Conservation (phyloP, 331 rosid genomes). For the Acacia pycnantha region DNA sequence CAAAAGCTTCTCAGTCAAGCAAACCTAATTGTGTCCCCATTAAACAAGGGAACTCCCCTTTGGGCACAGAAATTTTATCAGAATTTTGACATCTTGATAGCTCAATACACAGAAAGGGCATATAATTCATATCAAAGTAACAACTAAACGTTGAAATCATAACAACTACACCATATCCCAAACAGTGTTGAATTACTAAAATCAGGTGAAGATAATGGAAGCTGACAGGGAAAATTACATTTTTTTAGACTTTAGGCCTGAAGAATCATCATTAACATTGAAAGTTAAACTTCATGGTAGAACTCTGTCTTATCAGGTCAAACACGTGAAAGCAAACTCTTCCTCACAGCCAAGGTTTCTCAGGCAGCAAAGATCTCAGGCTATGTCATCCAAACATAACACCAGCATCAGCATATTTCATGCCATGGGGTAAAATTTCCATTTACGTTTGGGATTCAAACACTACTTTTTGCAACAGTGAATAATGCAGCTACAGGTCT, state of each 20-base stretch:
- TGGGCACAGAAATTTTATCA: not conserved
- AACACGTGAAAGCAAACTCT: not conserved
- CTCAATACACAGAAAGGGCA: not conserved
- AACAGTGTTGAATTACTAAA: not conserved
- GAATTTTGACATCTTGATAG: not conserved
- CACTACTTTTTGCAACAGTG: slow-evolving; percentile 3
- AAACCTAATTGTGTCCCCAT: not conserved
- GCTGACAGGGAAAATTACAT: not conserved
- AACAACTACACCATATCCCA: not conserved
- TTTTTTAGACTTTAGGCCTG: not conserved
- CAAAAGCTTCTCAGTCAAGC: not conserved
- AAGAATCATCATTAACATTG: not conserved
- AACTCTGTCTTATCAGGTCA: not conserved
- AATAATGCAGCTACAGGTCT: not conserved
- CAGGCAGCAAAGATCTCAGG: not conserved
- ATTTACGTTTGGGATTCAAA: not conserved
- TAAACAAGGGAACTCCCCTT: not conserved
- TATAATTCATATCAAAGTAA: not conserved
- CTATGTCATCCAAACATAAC: not conserved
- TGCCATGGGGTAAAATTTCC: not conserved
- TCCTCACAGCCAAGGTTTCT: not conserved
- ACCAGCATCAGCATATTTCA: not conserved
- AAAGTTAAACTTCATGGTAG: not conserved
- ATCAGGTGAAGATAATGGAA: not conserved
- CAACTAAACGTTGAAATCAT: not conserved